These are phyloP conservation scores for Penicillium frequentans DNA, from an alignment of 2,329 filamentous ascomycete species.

Conservation along the genomic window DNA sequence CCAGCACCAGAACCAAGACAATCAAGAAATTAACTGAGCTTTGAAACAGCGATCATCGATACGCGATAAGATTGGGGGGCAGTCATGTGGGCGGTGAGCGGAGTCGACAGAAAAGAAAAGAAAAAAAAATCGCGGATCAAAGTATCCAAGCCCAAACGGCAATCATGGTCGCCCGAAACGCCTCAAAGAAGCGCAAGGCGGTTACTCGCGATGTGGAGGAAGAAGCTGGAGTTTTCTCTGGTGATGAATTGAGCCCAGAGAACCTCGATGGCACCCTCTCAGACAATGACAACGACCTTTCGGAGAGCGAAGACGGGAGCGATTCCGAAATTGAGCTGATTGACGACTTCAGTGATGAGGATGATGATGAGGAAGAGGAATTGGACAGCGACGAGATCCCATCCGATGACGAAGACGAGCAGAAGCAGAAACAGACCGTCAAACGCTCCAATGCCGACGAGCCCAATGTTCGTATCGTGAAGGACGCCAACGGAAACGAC, in stretches of 20 bases:
- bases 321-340: slow-evolving; percentile 56
- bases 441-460: slow-evolving; percentile 24
- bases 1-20: neutral
- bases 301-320: slow-evolving; percentile 37
- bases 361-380: slow-evolving; percentile 49
- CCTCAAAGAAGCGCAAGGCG: slow-evolving; percentile 65
- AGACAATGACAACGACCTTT: slow-evolving; percentile 43
- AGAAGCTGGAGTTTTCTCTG: slow-evolving; percentile 54
- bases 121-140: slow-evolving; percentile 24
- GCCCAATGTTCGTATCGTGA: slow-evolving; percentile 62
- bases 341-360: slow-evolving; percentile 53
- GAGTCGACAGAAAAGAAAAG: slow-evolving; percentile 20
- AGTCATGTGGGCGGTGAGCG: slow-evolving; percentile 40
- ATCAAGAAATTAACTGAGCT: neutral
- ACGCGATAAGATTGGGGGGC: slow-evolving; percentile 27
- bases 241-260: slow-evolving; percentile 57
- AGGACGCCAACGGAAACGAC: slow-evolving; percentile 85
- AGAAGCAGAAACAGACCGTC: slow-evolving; percentile 32
- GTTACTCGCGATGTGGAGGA: slow-evolving; percentile 55
- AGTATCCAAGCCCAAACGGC: slow-evolving; percentile 13
- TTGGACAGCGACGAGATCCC: slow-evolving; percentile 54
- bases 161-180: slow-evolving; percentile 38
- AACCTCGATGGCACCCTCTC: slow-evolving; percentile 45
- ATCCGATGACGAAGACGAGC: slow-evolving; percentile 46
- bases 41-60: slow-evolving; percentile 10